A percentile compares a stretch with the other conserved stretches of the same genome.
Evolutionary conservation across 805 yeast genomes (phyloP).

Genomic region (Wickerhamomyces bisporus): DNA sequence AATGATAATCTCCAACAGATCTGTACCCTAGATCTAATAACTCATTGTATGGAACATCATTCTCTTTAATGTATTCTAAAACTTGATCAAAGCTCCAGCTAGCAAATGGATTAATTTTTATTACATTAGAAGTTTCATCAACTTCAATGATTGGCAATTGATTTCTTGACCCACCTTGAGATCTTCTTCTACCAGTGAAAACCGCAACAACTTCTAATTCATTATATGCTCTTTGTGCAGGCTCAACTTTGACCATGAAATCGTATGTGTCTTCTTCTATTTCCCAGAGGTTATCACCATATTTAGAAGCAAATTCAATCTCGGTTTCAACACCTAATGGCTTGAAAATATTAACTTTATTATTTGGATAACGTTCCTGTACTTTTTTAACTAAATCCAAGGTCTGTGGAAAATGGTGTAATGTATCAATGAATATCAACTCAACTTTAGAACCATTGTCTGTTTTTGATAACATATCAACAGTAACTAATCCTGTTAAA

Average conservation of each 20-base stretch:
- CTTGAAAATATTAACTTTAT: constrained; percentile 55
- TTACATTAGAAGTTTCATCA: constrained; percentile 60
- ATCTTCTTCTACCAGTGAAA: constrained; percentile 83
- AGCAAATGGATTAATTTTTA: constrained; percentile 87
- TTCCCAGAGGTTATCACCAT: constrained; percentile 84
- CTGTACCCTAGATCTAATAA: constrained; percentile 82
- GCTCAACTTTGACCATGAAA: constrained; percentile 87
- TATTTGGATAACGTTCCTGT: constrained; percentile 47
- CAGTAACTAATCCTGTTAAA: constrained; percentile 81
- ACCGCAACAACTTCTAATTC: constrained; percentile 76
- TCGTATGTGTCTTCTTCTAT: constrained; percentile 77
- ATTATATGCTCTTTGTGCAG: constrained; percentile 77
- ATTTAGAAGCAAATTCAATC: constrained; percentile 53
- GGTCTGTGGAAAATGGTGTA: constrained; percentile 95
- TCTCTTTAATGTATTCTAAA: constrained; percentile 56
- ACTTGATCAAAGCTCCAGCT: constrained; percentile 78
- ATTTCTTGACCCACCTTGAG: constrained; percentile 85
- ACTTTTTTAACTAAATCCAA: constrained; percentile 62
- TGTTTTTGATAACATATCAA: constrained; percentile 70
- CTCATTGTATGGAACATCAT: constrained; percentile 81
- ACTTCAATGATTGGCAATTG: constrained; percentile 69
- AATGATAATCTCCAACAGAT: constrained; percentile 93
- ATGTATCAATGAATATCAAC: constrained; percentile 80
- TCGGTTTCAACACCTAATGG: constrained; percentile 58
- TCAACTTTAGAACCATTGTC: constrained; percentile 46